These are phyloP conservation scores for Chlorociboria aeruginascens DNA, from an alignment of 495 filamentous ascomycete genomes.

Conservation along the genomic window DNA sequence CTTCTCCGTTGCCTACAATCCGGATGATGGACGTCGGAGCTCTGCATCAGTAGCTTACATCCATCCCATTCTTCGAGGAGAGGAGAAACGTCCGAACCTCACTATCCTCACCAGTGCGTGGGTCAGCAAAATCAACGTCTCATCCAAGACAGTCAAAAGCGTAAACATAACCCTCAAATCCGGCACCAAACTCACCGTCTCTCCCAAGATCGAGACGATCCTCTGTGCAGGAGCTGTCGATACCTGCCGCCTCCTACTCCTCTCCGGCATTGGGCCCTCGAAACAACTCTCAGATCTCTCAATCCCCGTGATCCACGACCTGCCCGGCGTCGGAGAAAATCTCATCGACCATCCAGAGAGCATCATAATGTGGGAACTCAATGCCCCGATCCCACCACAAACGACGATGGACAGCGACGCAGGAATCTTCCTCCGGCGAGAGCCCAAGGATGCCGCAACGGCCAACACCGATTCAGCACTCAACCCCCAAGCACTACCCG, in stretches of 20 bases:
- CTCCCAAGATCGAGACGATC: slow-evolving; percentile 58
- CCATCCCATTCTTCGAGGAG: slow-evolving; percentile 66
- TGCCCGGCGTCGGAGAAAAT: slow-evolving; percentile 72
- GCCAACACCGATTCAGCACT: slow-evolving; percentile 14
- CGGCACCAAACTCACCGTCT: slow-evolving; percentile 45
- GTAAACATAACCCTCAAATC: slow-evolving; percentile 55
- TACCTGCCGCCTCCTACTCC: slow-evolving; percentile 38
- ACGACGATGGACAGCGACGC: slow-evolving; percentile 81
- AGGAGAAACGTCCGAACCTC: slow-evolving; percentile 65
- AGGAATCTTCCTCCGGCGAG: slow-evolving; percentile 70
- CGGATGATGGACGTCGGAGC: slow-evolving; percentile 64
- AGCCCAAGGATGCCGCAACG: slow-evolving; percentile 48
- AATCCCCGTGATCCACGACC: slow-evolving; percentile 58
- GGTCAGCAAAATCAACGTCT: slow-evolving; percentile 64
- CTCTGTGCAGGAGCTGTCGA: slow-evolving; percentile 63
- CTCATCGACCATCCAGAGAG: slow-evolving; percentile 42
- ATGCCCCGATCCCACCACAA: slow-evolving; percentile 58
- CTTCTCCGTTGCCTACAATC: slow-evolving; percentile 76
- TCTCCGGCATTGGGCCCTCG: slow-evolving; percentile 64
- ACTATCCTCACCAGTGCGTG: slow-evolving; percentile 70
- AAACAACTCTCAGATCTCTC: slow-evolving; percentile 48
- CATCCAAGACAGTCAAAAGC: slow-evolving; percentile 47
- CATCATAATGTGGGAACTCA: slow-evolving; percentile 63
- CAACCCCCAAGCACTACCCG: slow-evolving; percentile 27
- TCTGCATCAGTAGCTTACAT: slow-evolving; percentile 79